Percentiles rank a stretch among this genome's conserved stretches.
These are phyloP conservation scores for Wickerhamomyces tratensis DNA, from an alignment of 805 yeast species.

Conservation along the genomic window DNA sequence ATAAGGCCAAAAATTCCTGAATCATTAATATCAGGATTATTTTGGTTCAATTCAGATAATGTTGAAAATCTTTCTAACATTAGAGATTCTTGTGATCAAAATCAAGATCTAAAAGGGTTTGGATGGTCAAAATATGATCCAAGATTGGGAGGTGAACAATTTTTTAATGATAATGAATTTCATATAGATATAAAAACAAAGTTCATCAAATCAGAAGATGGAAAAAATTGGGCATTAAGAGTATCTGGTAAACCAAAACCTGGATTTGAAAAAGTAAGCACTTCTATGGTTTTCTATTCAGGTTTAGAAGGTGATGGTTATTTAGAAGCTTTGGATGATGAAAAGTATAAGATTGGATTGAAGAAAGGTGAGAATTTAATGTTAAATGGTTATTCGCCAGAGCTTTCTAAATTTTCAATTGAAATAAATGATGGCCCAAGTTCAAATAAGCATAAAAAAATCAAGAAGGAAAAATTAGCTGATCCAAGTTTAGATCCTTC, in stretches of 20 bases:
- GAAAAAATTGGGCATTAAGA: constrained; percentile 68
- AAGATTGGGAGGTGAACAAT: constrained; percentile 75
- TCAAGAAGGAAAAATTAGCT: constrained; percentile 18
- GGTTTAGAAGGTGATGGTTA: constrained; percentile 59
- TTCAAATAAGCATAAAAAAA: constrained; percentile 32
- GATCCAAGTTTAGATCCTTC: constrained; percentile 45
- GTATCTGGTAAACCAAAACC: constrained; percentile 55
- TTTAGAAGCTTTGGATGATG: constrained; percentile 29
- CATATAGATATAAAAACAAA: constrained; percentile 57
- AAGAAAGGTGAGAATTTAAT: constrained; percentile 25
- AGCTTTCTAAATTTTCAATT: constrained; percentile 58
- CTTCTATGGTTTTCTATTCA: constrained; percentile 69
- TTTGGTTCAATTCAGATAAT: constrained; percentile 75
- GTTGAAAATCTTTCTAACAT: constrained; percentile 41
- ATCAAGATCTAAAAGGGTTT: constrained; percentile 59
- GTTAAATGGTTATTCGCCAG: constrained; percentile 46
- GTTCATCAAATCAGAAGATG: constrained; percentile 63
- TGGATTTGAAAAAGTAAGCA: constrained; percentile 36
- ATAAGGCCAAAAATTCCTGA: constrained; percentile 74
- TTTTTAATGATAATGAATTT: constrained; percentile 56
- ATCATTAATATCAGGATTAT: constrained; percentile 65
- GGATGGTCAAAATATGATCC: constrained; percentile 90
- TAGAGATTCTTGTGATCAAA: constrained; percentile 70
- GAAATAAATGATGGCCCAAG: constrained; percentile 47
- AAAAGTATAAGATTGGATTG: constrained; percentile 15